Evolutionary conservation across 2,329 filamentous ascomycete species (phyloP).

Genomic region (Dendryphion nanum): DNA sequence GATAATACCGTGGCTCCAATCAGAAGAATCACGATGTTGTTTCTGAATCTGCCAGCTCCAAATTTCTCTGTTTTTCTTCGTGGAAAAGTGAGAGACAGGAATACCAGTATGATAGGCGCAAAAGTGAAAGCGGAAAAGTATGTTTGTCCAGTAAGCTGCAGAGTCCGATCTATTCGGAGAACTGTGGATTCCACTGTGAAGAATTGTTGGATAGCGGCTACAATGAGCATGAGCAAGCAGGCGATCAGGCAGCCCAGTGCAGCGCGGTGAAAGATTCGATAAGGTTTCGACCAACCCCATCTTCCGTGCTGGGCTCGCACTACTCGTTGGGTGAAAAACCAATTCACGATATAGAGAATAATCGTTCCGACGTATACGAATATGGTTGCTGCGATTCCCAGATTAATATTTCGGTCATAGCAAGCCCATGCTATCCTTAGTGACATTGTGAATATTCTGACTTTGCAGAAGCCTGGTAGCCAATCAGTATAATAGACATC

Average conservation of each 20-base stretch:
- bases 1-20: slow-evolving; percentile 59
- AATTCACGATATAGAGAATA: slow-evolving; percentile 75
- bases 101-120: slow-evolving; percentile 60
- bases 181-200: slow-evolving; percentile 61
- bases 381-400: slow-evolving; percentile 62
- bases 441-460: slow-evolving; percentile 43
- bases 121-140: slow-evolving; percentile 66
- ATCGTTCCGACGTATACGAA: slow-evolving; percentile 74
- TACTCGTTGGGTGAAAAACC: slow-evolving; percentile 75
- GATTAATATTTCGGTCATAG: slow-evolving; percentile 40
- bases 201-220: slow-evolving; percentile 61
- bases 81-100: slow-evolving; percentile 48
- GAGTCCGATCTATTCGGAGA: slow-evolving; percentile 55
- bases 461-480: slow-evolving; percentile 43
- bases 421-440: slow-evolving; percentile 40
- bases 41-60: slow-evolving; percentile 64
- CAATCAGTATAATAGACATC: slow-evolving; percentile 8
- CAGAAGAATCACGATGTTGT: slow-evolving; percentile 66
- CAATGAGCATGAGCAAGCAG: slow-evolving; percentile 66
- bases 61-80: slow-evolving; percentile 55
- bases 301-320: slow-evolving; percentile 70
- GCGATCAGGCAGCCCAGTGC: slow-evolving; percentile 56
- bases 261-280: slow-evolving; percentile 49
- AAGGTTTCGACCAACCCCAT: slow-evolving; percentile 64
- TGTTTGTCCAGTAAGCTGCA: slow-evolving; percentile 64